Evolutionary conservation across 306 rosid genomes (phyloP), one percentile per base, ranked within the genome.

Genomic region (Prunus armeniaca): DNA sequence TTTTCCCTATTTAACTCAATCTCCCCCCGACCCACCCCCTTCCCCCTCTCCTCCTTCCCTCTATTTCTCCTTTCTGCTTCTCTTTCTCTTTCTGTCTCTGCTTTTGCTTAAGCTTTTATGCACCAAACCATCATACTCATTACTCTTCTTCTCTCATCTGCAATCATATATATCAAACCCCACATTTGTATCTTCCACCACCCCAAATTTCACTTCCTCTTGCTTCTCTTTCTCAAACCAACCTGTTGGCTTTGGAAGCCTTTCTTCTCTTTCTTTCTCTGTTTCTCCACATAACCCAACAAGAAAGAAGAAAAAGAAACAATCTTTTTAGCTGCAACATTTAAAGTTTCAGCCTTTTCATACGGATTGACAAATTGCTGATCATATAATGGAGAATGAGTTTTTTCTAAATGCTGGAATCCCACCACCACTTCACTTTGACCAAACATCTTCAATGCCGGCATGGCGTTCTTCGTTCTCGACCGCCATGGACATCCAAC

Each of bases 381-480:
- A 12, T 72, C 67, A 82, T 87, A n/a, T 28, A 10, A 87, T 87
- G 91, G 91, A 84, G 72, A 89, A 93, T 17, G 84, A 91, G 9
- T 87, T 82, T 46, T 88, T 88, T 51, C 83, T 87, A 30, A 86
- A 86, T 75, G 73, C 87, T 8, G 91, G 82, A 78, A 67, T 82
- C 25, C 73, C 87, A 12, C 80, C 85, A 3, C 81, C 79, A 15
- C 75, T 74, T 51, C 94, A 78, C 62, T 89, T 87, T 15, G 89
- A 88, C 8, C 49, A 84, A 14, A 65, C 81, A 27, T 55, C 87
- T 49, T 73, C 87, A 58, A 76, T 86, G 65, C 81, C 90, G 12
- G 54, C 79, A 6, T 89, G 98, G 98, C 93, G 83, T 5, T 17
- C 67, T 10, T 58, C 85, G 6, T 47, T 88, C 14, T 82, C 96